A percentile compares a stretch with the other conserved stretches of the same genome.
These are phyloP conservation scores for Tarenaya hassleriana DNA, from an alignment of 345 rosid species.

Conservation along the genomic window DNA sequence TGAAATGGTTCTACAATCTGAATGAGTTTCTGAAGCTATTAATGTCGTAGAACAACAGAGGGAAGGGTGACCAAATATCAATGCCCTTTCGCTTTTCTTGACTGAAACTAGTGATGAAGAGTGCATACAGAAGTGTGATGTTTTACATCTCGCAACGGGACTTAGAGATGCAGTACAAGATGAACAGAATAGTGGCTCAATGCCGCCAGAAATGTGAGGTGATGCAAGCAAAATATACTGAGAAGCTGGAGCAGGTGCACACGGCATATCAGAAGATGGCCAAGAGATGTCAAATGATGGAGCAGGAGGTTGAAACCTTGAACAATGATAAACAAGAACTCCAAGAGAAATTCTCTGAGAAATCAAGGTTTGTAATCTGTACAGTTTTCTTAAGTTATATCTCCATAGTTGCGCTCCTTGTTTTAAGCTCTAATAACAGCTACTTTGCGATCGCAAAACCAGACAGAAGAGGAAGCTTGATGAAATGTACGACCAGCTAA, in stretches of 20 bases:
- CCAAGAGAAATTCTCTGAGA: constrained; percentile 89
- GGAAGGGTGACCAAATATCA: constrained; percentile 18
- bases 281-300: constrained; percentile 85
- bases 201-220: constrained; percentile 84
- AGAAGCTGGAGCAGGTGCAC: constrained; percentile 85
- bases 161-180: constrained; percentile 87
- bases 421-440: constrained; percentile 10
- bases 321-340: constrained; percentile 93
- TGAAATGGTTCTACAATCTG: constrained; percentile 9
- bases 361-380: constrained; percentile 52
- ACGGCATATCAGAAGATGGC: constrained; percentile 88
- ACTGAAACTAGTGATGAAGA: constrained; percentile 70
- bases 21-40: constrained; percentile 6
- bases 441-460: constrained; percentile 21
- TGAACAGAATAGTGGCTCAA: constrained; percentile 74
- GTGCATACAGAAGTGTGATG: constrained; percentile 85
- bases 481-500: constrained; percentile 93
- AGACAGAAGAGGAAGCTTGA: constrained; percentile 97
- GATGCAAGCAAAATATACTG: constrained; percentile 85
- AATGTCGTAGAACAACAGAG: not conserved
- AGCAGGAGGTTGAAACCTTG: constrained; percentile 78
- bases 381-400: constrained; percentile 5
- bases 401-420: constrained; percentile 8
- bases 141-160: constrained; percentile 84
- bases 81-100: constrained; percentile 41